Percentiles rank a stretch among this genome's conserved stretches.
Evolutionary conservation across 371 early-diverging fungal genomes (phyloP).

Genomic region (Mucor saturninus): DNA sequence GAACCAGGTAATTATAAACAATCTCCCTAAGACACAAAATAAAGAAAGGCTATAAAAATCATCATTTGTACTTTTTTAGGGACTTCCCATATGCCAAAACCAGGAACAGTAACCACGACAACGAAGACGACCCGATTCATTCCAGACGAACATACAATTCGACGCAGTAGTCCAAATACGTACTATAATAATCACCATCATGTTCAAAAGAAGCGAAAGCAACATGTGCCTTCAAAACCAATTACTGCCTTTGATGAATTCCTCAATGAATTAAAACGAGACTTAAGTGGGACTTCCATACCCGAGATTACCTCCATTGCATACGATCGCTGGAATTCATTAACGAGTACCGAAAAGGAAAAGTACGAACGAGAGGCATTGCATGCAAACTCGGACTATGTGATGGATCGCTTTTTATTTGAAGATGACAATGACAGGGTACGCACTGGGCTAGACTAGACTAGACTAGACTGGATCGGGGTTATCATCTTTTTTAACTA

Average conservation of each 20-base stretch:
- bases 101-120: constrained; percentile 2
- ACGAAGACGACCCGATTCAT: too few relatives aligned
- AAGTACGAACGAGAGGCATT: constrained; percentile 26
- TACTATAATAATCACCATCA: background rate
- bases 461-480: too few relatives aligned
- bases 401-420: constrained; percentile 8
- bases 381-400: constrained; percentile 30
- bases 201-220: constrained; percentile 14
- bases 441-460: too few relatives aligned
- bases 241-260: constrained; percentile 25
- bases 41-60: background rate
- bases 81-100: constrained; percentile 17
- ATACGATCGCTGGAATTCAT: constrained; percentile 12
- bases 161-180: background rate
- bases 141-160: background rate
- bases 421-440: background rate
- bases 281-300: background rate
- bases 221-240: constrained; percentile 20
- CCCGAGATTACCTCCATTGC: constrained; percentile 13
- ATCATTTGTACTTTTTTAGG: constrained; percentile 6
- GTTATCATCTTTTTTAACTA: too few relatives aligned
- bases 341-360: constrained; percentile 16
- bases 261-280: constrained; percentile 7
- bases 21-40: background rate
- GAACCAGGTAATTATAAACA: constrained; percentile 15